A percentile compares a stretch with the other conserved stretches of the same genome.
These are phyloP conservation scores for Tolypocladium amazonense DNA, from an alignment of 2,329 filamentous ascomycete species.

Conservation along the genomic window DNA sequence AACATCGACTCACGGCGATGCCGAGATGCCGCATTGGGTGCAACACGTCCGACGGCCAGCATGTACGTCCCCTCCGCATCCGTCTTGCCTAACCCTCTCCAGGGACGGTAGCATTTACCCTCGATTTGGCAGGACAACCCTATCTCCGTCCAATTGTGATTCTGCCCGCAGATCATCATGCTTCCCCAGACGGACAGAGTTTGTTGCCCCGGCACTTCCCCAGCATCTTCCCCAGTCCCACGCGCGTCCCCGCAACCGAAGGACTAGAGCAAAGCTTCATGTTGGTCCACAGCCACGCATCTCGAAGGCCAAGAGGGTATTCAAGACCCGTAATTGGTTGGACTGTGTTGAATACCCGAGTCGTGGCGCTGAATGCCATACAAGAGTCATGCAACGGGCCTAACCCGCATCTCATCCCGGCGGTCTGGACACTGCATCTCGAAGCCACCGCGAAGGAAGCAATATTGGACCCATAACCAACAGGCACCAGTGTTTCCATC, in stretches of 20 bases:
- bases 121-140: background rate
- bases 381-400: background rate
- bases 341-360: background rate
- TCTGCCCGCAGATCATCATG: background rate
- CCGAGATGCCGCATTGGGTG: background rate
- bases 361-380: background rate
- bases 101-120: background rate
- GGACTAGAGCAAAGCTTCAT: background rate
- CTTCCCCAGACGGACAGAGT: background rate
- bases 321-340: background rate
- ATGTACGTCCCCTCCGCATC: background rate
- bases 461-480: conserved; percentile 1
- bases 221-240: background rate
- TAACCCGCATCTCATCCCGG: background rate
- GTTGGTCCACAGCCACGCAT: background rate
- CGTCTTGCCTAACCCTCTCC: background rate
- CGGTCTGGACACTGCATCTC: background rate
- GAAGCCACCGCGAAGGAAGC: background rate
- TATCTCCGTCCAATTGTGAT: background rate
- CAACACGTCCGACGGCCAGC: background rate
- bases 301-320: background rate
- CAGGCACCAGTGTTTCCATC: conserved; percentile 1
- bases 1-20: background rate
- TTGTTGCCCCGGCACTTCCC: background rate
- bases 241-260: background rate